These are phyloP conservation scores for Breviolum minutum DNA, from an alignment of 73 alveolate genomes.

Conservation along the genomic window DNA sequence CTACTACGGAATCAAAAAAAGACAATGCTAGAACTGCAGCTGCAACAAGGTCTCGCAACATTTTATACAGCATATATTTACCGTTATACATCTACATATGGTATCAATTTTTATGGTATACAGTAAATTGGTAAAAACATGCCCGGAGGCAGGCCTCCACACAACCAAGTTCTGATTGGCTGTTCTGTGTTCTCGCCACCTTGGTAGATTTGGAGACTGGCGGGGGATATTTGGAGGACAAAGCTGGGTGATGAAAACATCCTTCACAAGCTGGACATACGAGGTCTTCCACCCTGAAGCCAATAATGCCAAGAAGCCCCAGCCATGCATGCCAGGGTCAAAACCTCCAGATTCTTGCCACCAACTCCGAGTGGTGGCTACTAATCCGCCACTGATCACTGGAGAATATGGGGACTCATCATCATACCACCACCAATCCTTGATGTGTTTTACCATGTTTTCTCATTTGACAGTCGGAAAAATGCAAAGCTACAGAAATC, in stretches of 20 bases:
- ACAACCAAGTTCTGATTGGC: slow-evolving; percentile 82
- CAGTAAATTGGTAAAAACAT: too few relatives aligned
- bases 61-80: too few relatives aligned
- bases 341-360: slow-evolving; percentile 90
- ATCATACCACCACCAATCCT: slow-evolving; percentile 90
- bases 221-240: too few relatives aligned
- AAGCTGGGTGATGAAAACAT: neutral
- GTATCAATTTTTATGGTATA: too few relatives aligned
- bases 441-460: too few relatives aligned
- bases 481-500: too few relatives aligned
- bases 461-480: too few relatives aligned
- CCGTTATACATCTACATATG: too few relatives aligned
- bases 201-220: neutral
- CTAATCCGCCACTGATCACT: slow-evolving; percentile 70
- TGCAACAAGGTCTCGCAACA: too few relatives aligned
- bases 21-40: too few relatives aligned
- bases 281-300: neutral
- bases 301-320: slow-evolving; percentile 45
- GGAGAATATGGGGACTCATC: slow-evolving; percentile 76
- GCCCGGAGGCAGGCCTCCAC: slow-evolving; percentile 35
- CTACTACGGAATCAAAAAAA: too few relatives aligned
- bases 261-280: neutral
- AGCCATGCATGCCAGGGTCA: slow-evolving; percentile 93
- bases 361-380: slow-evolving; percentile 70
- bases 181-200: slow-evolving; percentile 89